Evolutionary conservation across 108 stramenopile genomes (phyloP).

Genomic region (Bacterosira constricta): DNA sequence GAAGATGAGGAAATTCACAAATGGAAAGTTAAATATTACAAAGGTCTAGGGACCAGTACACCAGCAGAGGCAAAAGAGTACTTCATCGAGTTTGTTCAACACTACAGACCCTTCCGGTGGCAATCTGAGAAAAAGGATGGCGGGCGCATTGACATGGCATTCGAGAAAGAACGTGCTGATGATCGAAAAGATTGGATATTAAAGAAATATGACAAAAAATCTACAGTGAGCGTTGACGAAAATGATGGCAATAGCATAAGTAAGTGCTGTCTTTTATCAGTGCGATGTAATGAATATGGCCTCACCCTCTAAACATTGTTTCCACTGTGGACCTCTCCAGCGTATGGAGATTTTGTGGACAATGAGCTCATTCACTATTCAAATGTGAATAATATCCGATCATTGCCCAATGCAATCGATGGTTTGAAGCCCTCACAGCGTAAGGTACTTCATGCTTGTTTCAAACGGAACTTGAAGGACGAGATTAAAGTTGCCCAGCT

Average conservation of each 20-base stretch:
- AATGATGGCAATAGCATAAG: constrained; percentile 44
- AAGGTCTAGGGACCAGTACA: constrained; percentile 94
- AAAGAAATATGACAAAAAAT: constrained; percentile 60
- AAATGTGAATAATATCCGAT: constrained; percentile 86
- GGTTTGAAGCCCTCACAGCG: constrained; percentile 94
- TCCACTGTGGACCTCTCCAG: too few relatives aligned
- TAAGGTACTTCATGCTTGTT: constrained; percentile 91
- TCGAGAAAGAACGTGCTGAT: constrained; percentile 75
- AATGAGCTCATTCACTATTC: constrained; percentile 92
- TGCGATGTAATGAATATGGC: too few relatives aligned
- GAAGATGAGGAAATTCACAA: constrained; percentile 53
- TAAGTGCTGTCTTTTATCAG: too few relatives aligned
- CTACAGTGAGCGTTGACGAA: constrained; percentile 30
- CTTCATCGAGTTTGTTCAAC: constrained; percentile 72
- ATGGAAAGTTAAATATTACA: constrained; percentile 93
- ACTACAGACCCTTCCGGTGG: constrained; percentile 80
- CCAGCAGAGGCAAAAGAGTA: constrained; percentile 90
- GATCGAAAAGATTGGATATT: constrained; percentile 91
- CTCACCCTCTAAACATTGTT: too few relatives aligned
- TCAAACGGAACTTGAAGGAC: constrained; percentile 84
- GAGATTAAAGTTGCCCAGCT: constrained; percentile 95
- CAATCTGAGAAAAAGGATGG: constrained; percentile 72
- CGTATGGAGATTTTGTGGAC: constrained; percentile 89
- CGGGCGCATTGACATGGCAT: constrained; percentile 84
- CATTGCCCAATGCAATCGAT: constrained; percentile 85